These are phyloP conservation scores for Lentithecium fluviatile DNA, from an alignment of 495 filamentous ascomycete genomes.

Conservation along the genomic window DNA sequence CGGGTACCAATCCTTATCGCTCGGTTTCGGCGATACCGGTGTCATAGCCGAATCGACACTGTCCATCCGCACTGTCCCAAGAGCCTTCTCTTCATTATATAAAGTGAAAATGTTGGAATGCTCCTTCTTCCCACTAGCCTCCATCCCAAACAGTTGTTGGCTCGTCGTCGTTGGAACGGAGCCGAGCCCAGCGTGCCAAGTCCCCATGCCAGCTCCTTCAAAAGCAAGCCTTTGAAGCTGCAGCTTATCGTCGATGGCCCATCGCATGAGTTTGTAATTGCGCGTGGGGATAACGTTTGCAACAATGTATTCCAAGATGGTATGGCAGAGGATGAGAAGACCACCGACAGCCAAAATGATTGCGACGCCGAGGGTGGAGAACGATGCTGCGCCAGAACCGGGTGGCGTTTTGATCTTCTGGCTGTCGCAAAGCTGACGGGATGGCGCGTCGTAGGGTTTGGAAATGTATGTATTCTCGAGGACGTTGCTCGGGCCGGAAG, in stretches of 20 bases:
- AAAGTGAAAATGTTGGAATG: neutral
- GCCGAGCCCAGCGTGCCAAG: neutral
- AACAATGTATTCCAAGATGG: neutral
- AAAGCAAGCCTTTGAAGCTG: conserved; percentile 6
- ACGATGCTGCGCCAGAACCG: neutral
- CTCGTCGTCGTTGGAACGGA: neutral
- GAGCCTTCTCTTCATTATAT: too few species aligned
- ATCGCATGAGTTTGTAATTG: conserved; percentile 1
- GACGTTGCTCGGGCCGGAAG: conserved; percentile 1
- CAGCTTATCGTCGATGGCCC: conserved; percentile 6
- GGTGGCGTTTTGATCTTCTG: conserved; percentile 5
- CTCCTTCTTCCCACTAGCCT: neutral
- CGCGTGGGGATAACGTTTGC: conserved; percentile 1
- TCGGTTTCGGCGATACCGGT: too few species aligned
- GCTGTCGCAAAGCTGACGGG: conserved; percentile 3
- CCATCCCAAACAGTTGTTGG: neutral
- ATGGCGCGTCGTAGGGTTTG: neutral
- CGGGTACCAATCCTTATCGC: too few species aligned
- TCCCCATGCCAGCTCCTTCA: neutral
- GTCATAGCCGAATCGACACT: too few species aligned
- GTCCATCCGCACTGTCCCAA: too few species aligned
- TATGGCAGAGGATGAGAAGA: neutral
- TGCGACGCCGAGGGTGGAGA: conserved; percentile 7
- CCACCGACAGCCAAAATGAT: conserved; percentile 2
- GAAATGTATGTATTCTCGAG: neutral